A percentile compares a stretch with the other conserved stretches of the same genome.
Conservation (phyloP, 768 basidiomycete species). For the Tricholoma matsutake region DNA sequence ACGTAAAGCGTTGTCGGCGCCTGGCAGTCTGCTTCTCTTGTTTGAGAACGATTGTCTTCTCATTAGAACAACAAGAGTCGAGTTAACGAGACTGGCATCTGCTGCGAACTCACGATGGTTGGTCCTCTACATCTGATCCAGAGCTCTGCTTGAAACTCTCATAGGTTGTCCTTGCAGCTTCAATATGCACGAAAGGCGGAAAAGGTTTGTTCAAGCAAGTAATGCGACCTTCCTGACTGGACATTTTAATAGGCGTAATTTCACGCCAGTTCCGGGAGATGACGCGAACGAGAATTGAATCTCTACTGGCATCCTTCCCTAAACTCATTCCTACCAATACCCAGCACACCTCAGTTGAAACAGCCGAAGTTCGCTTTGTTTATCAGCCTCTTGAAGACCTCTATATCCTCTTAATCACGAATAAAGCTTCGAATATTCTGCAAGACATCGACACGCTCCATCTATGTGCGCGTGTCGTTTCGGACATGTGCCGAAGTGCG, state of each 20-base stretch:
- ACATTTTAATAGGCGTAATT: constrained; percentile 68
- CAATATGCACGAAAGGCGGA: constrained; percentile 92
- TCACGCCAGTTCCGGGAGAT: constrained; percentile 96
- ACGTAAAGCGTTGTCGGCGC: too few relatives aligned
- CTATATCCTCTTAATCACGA: constrained; percentile 96
- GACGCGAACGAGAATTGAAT: constrained; percentile 89
- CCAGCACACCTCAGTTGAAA: constrained; percentile 97
- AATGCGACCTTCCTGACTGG: not conserved
- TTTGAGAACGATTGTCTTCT: too few relatives aligned
- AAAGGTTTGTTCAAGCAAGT: constrained; percentile 62
- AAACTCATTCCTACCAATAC: constrained; percentile 94
- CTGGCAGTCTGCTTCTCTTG: too few relatives aligned
- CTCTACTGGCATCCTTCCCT: constrained; percentile 93
- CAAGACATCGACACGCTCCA: constrained; percentile 98
- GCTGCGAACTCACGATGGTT: not conserved
- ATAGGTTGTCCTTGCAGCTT: constrained; percentile 92
- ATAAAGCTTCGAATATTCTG: constrained; percentile 97
- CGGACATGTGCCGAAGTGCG: constrained; percentile 82
- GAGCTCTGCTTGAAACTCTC: not conserved
- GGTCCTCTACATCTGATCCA: not conserved
- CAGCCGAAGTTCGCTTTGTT: constrained; percentile 91
- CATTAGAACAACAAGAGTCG: too few relatives aligned
- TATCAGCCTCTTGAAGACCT: constrained; percentile 96
- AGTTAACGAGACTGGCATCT: too few relatives aligned
- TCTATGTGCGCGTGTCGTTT: constrained; percentile 90